Evolutionary conservation across 257 asterid genomes (phyloP).

Genomic region (Solanum okadae): DNA sequence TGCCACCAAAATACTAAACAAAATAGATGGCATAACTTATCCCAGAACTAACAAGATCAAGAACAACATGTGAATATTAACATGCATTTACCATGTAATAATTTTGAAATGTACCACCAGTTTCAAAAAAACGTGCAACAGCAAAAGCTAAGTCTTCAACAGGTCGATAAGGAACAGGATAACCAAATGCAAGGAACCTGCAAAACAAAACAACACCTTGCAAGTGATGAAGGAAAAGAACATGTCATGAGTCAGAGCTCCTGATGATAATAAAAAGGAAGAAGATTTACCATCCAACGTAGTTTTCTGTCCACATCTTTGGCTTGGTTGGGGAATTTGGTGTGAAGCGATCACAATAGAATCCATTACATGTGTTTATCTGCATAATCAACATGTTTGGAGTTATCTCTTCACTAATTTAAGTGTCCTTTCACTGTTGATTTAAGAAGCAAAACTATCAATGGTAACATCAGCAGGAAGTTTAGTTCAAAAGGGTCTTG

Average conservation of each 20-base stretch:
- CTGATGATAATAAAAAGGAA: not conserved
- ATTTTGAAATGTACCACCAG: conserved; percentile 79
- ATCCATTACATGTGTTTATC: conserved; percentile 85
- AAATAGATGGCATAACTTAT: not conserved
- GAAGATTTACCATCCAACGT: conserved; percentile 57
- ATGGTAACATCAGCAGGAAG: not conserved
- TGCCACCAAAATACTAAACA: conserved; percentile 73
- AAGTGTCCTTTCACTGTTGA: not conserved
- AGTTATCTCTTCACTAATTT: not conserved
- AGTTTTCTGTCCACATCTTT: conserved; percentile 82
- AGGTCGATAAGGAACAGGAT: conserved; percentile 69
- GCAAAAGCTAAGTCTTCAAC: conserved; percentile 83
- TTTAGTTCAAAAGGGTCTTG: not conserved
- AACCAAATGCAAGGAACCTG: conserved; percentile 84
- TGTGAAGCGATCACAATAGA: conserved; percentile 62
- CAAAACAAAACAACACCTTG: not conserved
- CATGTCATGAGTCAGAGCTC: not conserved
- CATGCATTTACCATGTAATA: conserved; percentile 65
- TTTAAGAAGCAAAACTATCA: not conserved
- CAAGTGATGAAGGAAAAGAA: not conserved
- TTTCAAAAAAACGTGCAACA: conserved; percentile 75
- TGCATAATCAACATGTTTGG: conserved; percentile 19
- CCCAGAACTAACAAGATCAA: not conserved
- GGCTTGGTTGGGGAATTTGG: conserved; percentile 70
- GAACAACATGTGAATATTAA: not conserved